Percentiles rank a stretch among this genome's conserved stretches.
Conservation (phyloP, 768 basidiomycete genomes). For the Termitomyces titanicus region DNA sequence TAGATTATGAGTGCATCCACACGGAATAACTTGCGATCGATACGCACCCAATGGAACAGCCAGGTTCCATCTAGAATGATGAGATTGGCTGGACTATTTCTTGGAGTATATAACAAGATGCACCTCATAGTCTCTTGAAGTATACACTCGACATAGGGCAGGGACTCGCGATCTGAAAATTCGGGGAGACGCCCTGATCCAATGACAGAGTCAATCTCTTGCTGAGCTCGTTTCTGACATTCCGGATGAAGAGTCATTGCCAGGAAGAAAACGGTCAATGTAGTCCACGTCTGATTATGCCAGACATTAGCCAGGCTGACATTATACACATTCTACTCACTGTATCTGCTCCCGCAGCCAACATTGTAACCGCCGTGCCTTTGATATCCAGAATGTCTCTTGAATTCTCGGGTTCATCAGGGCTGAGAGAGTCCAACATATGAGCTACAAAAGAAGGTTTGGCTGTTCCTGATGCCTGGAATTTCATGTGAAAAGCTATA, state of each 20-base stretch:
- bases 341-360: conserved; percentile 14
- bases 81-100: neutral
- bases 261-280: conserved; percentile 24
- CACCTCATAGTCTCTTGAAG: neutral
- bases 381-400: conserved; percentile 11
- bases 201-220: neutral
- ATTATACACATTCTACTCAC: neutral
- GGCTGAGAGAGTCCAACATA: conserved; percentile 11
- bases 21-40: neutral
- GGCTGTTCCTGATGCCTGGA: conserved; percentile 19
- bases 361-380: conserved; percentile 8
- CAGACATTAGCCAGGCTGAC: neutral
- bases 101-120: conserved; percentile 5
- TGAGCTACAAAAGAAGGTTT: conserved; percentile 18
- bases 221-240: no score
- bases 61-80: neutral
- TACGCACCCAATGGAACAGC: neutral
- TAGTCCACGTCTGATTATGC: conserved; percentile 25
- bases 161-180: no score
- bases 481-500: neutral
- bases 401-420: conserved; percentile 1
- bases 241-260: no score
- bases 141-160: no score
- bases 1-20: no score
- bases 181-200: neutral